Conservation (phyloP, 2,329 filamentous ascomycete genomes). For the Bipolaris sorokiniana region DNA sequence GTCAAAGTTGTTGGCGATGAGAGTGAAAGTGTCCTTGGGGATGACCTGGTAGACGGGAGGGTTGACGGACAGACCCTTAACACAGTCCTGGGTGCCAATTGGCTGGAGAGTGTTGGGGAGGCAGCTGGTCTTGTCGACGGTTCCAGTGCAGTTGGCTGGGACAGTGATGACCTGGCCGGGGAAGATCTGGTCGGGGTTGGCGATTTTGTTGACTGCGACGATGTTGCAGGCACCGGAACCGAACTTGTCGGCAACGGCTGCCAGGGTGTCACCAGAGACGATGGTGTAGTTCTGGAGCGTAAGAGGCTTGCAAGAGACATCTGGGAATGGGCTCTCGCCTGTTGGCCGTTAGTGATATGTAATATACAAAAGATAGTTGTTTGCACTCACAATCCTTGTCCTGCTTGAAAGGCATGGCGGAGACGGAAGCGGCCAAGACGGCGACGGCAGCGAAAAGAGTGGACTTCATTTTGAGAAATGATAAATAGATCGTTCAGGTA, state of each 20-base stretch:
- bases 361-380: not conserved
- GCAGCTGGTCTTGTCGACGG: slow-evolving; percentile 3
- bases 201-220: not conserved
- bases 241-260: not conserved
- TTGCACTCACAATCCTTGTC: not conserved
- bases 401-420: not conserved
- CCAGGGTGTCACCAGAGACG: not conserved
- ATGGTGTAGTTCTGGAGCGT: not conserved
- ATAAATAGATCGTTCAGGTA: not conserved
- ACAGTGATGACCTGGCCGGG: not conserved
- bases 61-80: slow-evolving; percentile 1
- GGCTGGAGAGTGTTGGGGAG: not conserved
- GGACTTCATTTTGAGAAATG: slow-evolving; percentile 2
- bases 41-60: not conserved
- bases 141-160: not conserved
- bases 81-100: not conserved
- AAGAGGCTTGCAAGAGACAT: slow-evolving; percentile 1
- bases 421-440: slow-evolving; percentile 1
- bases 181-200: not conserved
- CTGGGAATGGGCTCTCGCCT: not conserved
- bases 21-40: not conserved
- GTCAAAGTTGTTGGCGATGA: slow-evolving; percentile 5
- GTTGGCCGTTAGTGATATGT: not conserved
- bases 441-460: not conserved
- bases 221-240: slow-evolving; percentile 5